Evolutionary conservation across 1,139 yeast species (phyloP), one percentile per base, ranked within the genome.

Genomic region (Blastobotrys buckinghamii): DNA sequence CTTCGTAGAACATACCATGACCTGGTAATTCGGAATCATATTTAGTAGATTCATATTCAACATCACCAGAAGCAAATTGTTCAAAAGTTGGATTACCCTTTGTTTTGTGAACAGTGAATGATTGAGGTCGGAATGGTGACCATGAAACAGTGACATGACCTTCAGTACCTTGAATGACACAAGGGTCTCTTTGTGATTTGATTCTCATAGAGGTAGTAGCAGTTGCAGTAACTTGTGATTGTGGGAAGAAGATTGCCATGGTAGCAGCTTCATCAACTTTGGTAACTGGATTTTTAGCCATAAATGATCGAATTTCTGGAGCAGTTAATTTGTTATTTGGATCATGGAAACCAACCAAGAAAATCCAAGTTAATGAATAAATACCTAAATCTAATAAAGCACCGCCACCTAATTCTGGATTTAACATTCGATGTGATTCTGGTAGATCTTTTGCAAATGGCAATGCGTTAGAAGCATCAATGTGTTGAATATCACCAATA

Each of bases 311-410:
- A 35, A 50, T 55, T 35, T 48, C 49, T 27, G 63, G 62, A 6
- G 59, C 54, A 37, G 54, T 47, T 12, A 53, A 34, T 49, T 58
- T 52, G 50, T 64, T 60, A 29, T 56, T 60, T 5, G 68, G 68
- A 45, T 62, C 61, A 16, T 59, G 56, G 48, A 57, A 63, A 37
- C 63, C 55, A 29, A 62, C 55, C 38, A 67, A 42, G 39, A 67
- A 56, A 4, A 64, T 56, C 67, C 80, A 55, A 6, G 82, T 79
- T 48, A 79, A 58, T 6, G 81, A 68, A 56, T 81, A 81, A 42
- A 80, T 72, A 1, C 86, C 85, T 50, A 80, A 67, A 57, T 80
- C 86, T 54, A 79, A 70, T 43, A 79, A 60, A 0, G 82, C 79
- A 33, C 86, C 84, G 12, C 82, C 86, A 9, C 81, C 85, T 37